A percentile compares a stretch with the other conserved stretches of the same genome.
Evolutionary conservation across 768 basidiomycete genomes (phyloP).

Genomic region (Pisolithus tinctorius): DNA sequence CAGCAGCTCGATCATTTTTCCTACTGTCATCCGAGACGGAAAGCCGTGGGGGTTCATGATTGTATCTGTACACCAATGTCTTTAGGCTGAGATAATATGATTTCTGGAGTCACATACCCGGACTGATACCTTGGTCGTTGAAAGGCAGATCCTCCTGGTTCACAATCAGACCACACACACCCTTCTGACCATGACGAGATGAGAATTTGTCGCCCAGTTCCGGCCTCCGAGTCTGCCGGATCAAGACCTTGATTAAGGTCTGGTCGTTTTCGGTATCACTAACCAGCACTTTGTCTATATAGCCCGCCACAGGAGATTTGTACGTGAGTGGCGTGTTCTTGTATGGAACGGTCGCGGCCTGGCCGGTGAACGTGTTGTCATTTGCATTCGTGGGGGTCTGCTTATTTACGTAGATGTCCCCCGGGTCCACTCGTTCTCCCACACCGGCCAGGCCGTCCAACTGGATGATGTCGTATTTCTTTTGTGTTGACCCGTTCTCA

Average conservation of each 20-base stretch:
- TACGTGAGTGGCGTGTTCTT: constrained; percentile 90
- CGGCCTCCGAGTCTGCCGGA: constrained; percentile 92
- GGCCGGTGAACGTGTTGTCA: constrained; percentile 82
- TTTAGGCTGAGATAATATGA: constrained; percentile 7
- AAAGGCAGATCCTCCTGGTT: constrained; percentile 99
- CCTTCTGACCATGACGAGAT: constrained; percentile 96
- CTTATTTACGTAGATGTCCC: constrained; percentile 94
- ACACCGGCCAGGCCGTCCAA: constrained; percentile 91
- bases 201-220: constrained; percentile 99
- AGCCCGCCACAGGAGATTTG: constrained; percentile 88
- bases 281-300: constrained; percentile 97
- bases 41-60: constrained; percentile 99
- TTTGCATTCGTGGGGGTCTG: constrained; percentile 94
- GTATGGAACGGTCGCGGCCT: constrained; percentile 79
- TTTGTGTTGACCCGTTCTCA: constrained; percentile 70
- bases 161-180: constrained; percentile 97
- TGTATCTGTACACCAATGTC: constrained; percentile 53
- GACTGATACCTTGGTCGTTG: constrained; percentile 94
- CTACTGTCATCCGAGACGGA: constrained; percentile 98
- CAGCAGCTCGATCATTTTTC: constrained; percentile 98
- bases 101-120: constrained; percentile 46
- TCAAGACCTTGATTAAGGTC: constrained; percentile 93
- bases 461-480: constrained; percentile 89
- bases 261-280: constrained; percentile 97
- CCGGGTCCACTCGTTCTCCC: constrained; percentile 88